phyloP scores from a whole-genome alignment of 2,329 filamentous ascomycete species.

The Neonectria coccinea region DNA sequence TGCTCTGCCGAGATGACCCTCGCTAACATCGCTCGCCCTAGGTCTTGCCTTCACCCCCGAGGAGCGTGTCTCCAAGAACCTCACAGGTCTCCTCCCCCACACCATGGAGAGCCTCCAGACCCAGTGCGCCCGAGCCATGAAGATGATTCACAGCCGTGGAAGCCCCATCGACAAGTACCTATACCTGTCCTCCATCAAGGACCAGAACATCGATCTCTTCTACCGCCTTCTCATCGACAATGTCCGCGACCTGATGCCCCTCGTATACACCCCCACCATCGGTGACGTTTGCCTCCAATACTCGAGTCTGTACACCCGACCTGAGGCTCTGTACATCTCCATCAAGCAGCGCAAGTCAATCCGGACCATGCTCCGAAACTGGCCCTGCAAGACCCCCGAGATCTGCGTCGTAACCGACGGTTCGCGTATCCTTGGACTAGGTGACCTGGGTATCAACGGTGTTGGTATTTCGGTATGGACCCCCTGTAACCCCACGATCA shows the following conservation, averaged over 20 bases:
- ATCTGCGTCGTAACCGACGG: conserved; percentile 98
- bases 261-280: conserved; percentile 91
- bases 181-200: conserved; percentile 81
- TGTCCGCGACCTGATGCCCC: conserved; percentile 80
- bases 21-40: conserved; percentile 47
- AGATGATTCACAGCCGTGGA: conserved; percentile 76
- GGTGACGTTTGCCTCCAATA: conserved; percentile 97
- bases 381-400: conserved; percentile 89
- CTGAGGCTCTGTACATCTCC: conserved; percentile 95
- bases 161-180: conserved; percentile 85
- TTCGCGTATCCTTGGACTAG: conserved; percentile 90
- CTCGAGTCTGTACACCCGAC: conserved; percentile 94
- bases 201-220: conserved; percentile 83
- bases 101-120: conserved; percentile 70
- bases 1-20: background rate
- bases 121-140: conserved; percentile 75
- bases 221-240: conserved; percentile 85
- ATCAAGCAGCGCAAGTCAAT: conserved; percentile 95
- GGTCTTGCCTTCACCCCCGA: conserved; percentile 74
- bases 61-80: conserved; percentile 72
- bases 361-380: conserved; percentile 88
- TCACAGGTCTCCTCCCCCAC: conserved; percentile 74
- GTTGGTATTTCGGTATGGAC: conserved; percentile 89
- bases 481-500: background rate
- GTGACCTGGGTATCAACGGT: conserved; percentile 95